phyloP scores from a whole-genome alignment of 129 eudicot genomes.

The Chrysanthemum makinoi region DNA sequence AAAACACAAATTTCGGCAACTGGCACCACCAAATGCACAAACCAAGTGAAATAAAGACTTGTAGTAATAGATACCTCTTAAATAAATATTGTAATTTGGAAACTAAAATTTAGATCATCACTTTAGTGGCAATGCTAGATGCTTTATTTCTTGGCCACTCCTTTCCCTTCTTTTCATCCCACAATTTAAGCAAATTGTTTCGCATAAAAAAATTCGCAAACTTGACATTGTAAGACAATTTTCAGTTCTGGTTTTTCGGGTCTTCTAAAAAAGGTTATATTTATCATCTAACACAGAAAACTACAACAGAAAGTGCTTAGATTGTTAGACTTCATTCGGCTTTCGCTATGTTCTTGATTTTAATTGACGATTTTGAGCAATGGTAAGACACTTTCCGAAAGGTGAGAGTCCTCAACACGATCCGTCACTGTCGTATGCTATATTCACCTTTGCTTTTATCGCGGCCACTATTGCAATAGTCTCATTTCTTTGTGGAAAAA shows the following conservation, averaged over 20 bases:
- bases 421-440: slow-evolving; percentile 30
- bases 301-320: slow-evolving; percentile 20
- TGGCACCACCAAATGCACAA: too few species aligned
- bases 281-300: slow-evolving; percentile 5
- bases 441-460: slow-evolving; percentile 41
- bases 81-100: not conserved
- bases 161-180: slow-evolving; percentile 30
- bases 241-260: slow-evolving; percentile 28
- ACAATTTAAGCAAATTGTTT: slow-evolving; percentile 45
- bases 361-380: slow-evolving; percentile 31
- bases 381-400: slow-evolving; percentile 57
- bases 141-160: slow-evolving; percentile 17
- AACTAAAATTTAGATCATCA: not conserved
- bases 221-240: slow-evolving; percentile 21
- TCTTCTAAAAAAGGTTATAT: slow-evolving; percentile 13
- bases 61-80: not conserved
- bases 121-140: slow-evolving; percentile 12
- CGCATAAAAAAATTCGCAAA: slow-evolving; percentile 24
- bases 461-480: slow-evolving; percentile 45
- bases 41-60: not conserved
- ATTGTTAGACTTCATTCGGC: slow-evolving; percentile 12
- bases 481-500: slow-evolving; percentile 55
- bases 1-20: too few species aligned
- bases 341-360: slow-evolving; percentile 24
- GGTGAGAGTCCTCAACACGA: slow-evolving; percentile 29